phyloP scores from a whole-genome alignment of 1,139 yeast species.

The Sugiyamaella japonica region DNA sequence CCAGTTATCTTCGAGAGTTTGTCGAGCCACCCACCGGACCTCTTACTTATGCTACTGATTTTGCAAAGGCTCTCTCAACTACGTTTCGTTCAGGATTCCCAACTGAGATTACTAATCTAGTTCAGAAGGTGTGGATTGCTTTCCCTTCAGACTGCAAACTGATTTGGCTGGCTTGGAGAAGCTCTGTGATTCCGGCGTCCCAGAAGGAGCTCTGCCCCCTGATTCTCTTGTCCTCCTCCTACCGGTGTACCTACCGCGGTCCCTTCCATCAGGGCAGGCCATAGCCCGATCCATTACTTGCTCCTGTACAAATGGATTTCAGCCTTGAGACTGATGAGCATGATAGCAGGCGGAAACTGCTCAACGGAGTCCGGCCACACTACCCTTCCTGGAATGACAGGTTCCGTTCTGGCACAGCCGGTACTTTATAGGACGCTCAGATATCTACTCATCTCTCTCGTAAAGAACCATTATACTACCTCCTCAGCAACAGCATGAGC shows the following conservation, averaged over 20 bases:
- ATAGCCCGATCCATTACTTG: no score
- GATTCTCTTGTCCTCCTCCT: background rate
- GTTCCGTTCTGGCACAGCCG: no score
- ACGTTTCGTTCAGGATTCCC: constrained; percentile 3
- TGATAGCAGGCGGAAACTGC: no score
- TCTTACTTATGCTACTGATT: background rate
- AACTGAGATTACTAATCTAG: constrained; percentile 1
- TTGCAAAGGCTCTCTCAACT: constrained; percentile 1
- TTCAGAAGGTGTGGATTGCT: background rate
- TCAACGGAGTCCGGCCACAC: no score
- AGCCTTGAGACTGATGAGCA: no score
- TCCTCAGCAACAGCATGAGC: no score
- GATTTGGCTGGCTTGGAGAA: background rate
- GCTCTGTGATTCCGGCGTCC: background rate
- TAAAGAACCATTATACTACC: background rate
- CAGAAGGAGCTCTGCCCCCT: background rate
- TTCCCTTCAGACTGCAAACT: background rate
- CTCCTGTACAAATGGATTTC: no score
- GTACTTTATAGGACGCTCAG: background rate
- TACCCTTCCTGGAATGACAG: no score
- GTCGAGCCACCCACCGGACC: constrained; percentile 1
- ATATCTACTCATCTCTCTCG: background rate
- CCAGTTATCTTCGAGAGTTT: constrained; percentile 1
- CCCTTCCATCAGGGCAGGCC: background rate
- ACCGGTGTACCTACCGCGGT: background rate